Percentiles rank a stretch among this genome's conserved stretches.
Conservation (phyloP, 2,329 filamentous ascomycete genomes). For the Ambrosiella xylebori region DNA sequence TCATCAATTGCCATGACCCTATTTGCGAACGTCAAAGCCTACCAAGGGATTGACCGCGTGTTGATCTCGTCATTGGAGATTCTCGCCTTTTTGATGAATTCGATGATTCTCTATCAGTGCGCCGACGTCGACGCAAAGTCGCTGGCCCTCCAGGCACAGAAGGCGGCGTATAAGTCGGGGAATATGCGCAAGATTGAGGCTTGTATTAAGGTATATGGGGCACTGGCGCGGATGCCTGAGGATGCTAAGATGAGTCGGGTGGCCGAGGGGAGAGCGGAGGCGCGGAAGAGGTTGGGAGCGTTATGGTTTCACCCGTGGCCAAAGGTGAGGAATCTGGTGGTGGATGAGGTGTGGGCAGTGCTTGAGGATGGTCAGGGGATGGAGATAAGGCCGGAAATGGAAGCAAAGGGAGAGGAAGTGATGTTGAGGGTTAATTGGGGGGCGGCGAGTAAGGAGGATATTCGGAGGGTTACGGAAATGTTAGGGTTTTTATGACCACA, state of each 20-base stretch:
- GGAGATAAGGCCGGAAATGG: conserved; percentile 16
- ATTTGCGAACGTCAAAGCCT: conserved; percentile 33
- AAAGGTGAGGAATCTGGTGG: conserved; percentile 42
- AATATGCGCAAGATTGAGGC: conserved; percentile 70
- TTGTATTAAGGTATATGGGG: conserved; percentile 62
- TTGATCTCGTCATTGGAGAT: conserved; percentile 62
- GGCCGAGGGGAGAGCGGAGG: conserved; percentile 26
- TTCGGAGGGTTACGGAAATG: conserved; percentile 27
- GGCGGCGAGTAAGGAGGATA: conserved; percentile 29
- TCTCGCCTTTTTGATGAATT: conserved; percentile 59
- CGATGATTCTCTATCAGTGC: conserved; percentile 28
- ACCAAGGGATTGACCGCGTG: conserved; percentile 48
- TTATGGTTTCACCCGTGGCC: conserved; percentile 75
- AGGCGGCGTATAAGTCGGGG: conserved; percentile 64
- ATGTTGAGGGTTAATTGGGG: conserved; percentile 39
- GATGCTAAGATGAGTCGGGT: conserved; percentile 11
- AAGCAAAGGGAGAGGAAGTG: conserved; percentile 14
- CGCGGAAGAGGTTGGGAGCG: conserved; percentile 49
- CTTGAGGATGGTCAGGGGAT: conserved; percentile 18
- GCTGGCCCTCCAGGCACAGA: conserved; percentile 56
- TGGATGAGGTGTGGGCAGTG: conserved; percentile 42
- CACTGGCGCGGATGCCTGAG: conserved; percentile 32
- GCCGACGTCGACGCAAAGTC: conserved; percentile 28
- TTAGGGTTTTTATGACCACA: conserved; percentile 23
- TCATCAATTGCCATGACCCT: conserved; percentile 33